Evolutionary conservation across 1,284 basidiomycete genomes (phyloP).

Genomic region (Hypsizygus ulmarius): DNA sequence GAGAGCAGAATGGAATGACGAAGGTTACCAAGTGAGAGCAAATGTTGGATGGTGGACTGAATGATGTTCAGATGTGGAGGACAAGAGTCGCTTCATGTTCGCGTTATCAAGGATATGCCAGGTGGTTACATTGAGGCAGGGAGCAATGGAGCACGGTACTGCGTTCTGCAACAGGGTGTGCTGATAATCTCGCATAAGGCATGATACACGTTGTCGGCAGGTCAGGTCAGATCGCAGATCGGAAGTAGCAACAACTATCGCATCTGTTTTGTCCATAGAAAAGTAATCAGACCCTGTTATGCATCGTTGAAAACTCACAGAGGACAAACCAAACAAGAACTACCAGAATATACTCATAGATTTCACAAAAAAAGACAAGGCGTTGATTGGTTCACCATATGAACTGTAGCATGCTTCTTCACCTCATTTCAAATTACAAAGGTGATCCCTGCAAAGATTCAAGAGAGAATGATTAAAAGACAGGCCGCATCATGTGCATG

Average conservation of each 20-base stretch:
- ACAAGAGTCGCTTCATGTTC: slow-evolving; percentile 10
- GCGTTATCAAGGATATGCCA: slow-evolving; percentile 35
- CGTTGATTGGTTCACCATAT: not conserved
- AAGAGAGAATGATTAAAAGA: not conserved
- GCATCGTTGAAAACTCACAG: not conserved
- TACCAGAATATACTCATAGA: not conserved
- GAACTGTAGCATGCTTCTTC: not conserved
- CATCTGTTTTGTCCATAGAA: no score
- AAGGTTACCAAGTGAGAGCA: slow-evolving; percentile 10
- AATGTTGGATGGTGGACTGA: slow-evolving; percentile 9
- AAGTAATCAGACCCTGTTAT: not conserved
- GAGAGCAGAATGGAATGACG: slow-evolving; percentile 7
- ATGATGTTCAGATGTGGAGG: slow-evolving; percentile 17
- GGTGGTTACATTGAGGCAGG: slow-evolving; percentile 37
- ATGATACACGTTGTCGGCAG: no score
- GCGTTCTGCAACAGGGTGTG: not conserved
- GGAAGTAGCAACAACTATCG: not conserved
- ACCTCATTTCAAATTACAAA: not conserved
- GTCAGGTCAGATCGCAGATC: not conserved
- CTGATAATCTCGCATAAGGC: not conserved
- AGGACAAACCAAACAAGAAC: not conserved
- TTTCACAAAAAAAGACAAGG: not conserved
- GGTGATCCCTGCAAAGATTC: not conserved
- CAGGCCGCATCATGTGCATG: not conserved
- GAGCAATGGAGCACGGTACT: slow-evolving; percentile 12